Evolutionary conservation across 1,284 basidiomycete species (phyloP).

Genomic region (Naganishia sp.): DNA sequence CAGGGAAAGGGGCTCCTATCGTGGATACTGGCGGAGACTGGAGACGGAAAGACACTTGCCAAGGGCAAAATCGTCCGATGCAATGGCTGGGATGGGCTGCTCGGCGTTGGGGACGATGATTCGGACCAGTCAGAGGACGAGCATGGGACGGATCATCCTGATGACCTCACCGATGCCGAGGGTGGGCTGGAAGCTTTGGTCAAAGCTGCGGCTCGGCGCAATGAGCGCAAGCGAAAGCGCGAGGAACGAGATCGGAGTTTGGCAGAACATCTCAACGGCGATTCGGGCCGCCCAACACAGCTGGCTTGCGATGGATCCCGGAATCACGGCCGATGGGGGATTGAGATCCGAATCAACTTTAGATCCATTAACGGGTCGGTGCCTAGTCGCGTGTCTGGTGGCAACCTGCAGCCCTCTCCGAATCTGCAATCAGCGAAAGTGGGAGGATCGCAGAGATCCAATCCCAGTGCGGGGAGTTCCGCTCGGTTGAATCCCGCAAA

Average conservation of each 20-base stretch:
- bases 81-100: slow-evolving; percentile 19
- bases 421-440: not conserved
- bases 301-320: not conserved
- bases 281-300: not conserved
- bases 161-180: slow-evolving; percentile 11
- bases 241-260: slow-evolving; percentile 2
- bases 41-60: slow-evolving; percentile 30
- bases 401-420: not conserved
- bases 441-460: not conserved
- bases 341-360: slow-evolving; percentile 19
- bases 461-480: not conserved
- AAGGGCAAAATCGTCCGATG: slow-evolving; percentile 30
- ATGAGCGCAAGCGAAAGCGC: slow-evolving; percentile 12
- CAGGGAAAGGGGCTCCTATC: slow-evolving; percentile 34
- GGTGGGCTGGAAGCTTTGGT: slow-evolving; percentile 33
- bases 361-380: slow-evolving; percentile 9
- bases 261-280: not conserved
- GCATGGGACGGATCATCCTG: not conserved
- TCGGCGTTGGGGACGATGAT: slow-evolving; percentile 2
- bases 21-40: slow-evolving; percentile 27
- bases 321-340: slow-evolving; percentile 7
- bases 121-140: slow-evolving; percentile 18
- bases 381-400: not conserved
- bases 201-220: slow-evolving; percentile 22
- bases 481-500: not conserved